Base-by-base conservation (phyloP, 2,329 filamentous ascomycete species). In the Sarocladium brachiariae region DNA sequence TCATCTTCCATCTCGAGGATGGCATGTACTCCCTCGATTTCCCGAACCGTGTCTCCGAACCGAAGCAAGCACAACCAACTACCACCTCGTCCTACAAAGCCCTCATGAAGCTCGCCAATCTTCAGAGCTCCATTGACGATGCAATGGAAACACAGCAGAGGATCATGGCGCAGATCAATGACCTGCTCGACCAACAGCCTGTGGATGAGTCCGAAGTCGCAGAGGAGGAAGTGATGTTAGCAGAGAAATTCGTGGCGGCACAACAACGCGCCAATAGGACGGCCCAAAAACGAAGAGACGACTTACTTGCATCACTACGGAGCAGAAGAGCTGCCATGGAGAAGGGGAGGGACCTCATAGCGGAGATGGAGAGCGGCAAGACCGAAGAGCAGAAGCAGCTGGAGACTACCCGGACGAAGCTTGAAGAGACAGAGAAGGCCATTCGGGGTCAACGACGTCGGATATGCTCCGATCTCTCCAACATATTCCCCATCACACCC, bases 41-140 rank as follows among this genome's bases (percentile, higher is more conserved):
- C 18, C 78, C 82, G 0, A 68, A 64, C 43, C 70, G 67, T 51
- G 64, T 68, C 14, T 63, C 71, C n/a, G 70, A 74, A 2, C 77
- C 79, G 1, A 81, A 78, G 55, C 70, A 78, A 21, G 74, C 76
- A 5, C 66, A 50, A 2, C 27, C 74, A 1, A 63, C 78, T 0
- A 70, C 78, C 0, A 90, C 86, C 0, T 90, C 89, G 0, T 90
- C 90, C 0, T 96, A 95, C 65, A 90, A 89, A 61, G 82, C 87
- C 2, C 73, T 97, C 18, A 92, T 96, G 84, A 85, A 87, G 53
- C 75, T 97, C 10, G 85, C 88, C 5, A 96, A 91, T 52, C 75
- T 97, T 14, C 89, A 96, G 55, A 88, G 87, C 63, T 95, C 90
- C 50, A 88, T 96, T 21, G 89, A 95, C 63, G 92, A 97, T 65